phyloP scores from a whole-genome alignment of 495 filamentous ascomycete genomes.

The Podospora tetraspora region DNA sequence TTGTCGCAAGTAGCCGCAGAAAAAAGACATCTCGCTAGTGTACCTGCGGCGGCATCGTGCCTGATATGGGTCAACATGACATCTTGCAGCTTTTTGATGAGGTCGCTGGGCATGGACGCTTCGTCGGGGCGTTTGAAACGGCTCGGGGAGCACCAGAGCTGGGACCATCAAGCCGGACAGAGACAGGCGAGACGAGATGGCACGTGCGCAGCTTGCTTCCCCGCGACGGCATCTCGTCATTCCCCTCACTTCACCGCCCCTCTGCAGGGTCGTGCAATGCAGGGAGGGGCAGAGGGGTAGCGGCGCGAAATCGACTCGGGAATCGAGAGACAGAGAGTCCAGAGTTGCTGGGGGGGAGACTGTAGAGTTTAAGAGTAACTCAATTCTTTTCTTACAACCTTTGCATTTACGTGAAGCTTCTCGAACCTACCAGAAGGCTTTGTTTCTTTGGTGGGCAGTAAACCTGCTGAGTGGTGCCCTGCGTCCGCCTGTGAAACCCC shows the following conservation, averaged over 20 bases:
- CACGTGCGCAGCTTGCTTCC: slow-evolving; percentile 9
- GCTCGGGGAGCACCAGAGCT: not conserved
- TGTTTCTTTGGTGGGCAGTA: not conserved
- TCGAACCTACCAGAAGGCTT: slow-evolving; percentile 7
- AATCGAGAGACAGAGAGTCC: not conserved
- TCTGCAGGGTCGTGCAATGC: slow-evolving; percentile 9
- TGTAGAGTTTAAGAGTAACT: not conserved
- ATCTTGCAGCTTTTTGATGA: not conserved
- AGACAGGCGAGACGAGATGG: not conserved
- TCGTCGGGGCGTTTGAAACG: not conserved
- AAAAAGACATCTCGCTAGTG: not conserved
- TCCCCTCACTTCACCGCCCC: slow-evolving; percentile 8
- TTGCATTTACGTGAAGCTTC: not conserved
- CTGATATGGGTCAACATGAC: not conserved
- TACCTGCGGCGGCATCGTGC: not conserved
- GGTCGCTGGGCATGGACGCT: not conserved
- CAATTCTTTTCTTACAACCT: not conserved
- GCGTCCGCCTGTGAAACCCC: slow-evolving; percentile 1
- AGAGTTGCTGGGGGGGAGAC: too few relatives aligned
- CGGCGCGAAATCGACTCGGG: not conserved
- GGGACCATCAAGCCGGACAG: not conserved
- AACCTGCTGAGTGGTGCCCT: not conserved
- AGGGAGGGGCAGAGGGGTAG: not conserved
- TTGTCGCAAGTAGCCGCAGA: not conserved
- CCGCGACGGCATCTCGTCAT: not conserved